Evolutionary conservation across 768 basidiomycete species (phyloP).

Genomic region (Lyophyllum decastes): DNA sequence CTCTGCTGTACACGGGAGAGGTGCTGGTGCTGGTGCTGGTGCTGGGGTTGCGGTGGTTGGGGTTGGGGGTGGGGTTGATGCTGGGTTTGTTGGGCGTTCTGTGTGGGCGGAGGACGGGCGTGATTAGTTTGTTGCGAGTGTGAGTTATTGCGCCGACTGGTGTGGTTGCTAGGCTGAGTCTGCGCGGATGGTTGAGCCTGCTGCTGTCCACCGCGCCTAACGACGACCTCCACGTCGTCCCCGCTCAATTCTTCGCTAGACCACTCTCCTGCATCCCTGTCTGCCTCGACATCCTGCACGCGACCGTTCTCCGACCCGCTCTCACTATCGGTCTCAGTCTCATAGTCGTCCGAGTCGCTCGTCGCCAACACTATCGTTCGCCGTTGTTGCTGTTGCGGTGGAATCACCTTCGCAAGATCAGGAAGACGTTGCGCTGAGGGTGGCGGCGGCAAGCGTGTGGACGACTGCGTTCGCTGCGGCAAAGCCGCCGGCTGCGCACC

Average conservation of each 20-base stretch:
- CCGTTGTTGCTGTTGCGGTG: conserved; percentile 31
- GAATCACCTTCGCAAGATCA: conserved; percentile 18
- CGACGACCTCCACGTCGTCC: conserved; percentile 29
- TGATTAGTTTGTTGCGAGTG: conserved; percentile 11
- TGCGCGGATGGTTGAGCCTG: background rate
- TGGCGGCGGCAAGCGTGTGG: conserved; percentile 21
- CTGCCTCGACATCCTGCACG: conserved; percentile 27
- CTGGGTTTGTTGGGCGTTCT: conserved; percentile 23
- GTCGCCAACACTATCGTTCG: conserved; percentile 52
- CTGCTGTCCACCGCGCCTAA: conserved; percentile 3
- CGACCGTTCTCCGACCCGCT: conserved; percentile 11
- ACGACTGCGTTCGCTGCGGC: background rate
- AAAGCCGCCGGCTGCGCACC: background rate
- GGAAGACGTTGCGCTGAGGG: conserved; percentile 23
- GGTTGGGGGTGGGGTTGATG: no score
- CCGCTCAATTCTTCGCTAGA: conserved; percentile 56
- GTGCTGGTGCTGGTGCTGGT: conserved; percentile 16
- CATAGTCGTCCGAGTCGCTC: conserved; percentile 52
- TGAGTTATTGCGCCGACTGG: background rate
- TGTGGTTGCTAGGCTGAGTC: background rate
- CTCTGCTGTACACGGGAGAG: conserved; percentile 22
- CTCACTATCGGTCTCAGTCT: conserved; percentile 44
- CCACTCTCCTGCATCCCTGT: conserved; percentile 56
- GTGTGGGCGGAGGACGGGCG: conserved; percentile 5
- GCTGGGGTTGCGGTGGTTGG: conserved; percentile 27